A percentile compares a stretch with the other conserved stretches of the same genome.
Conservation (phyloP, 164 flowering plant genomes). For the Chimonanthus praecox region DNA sequence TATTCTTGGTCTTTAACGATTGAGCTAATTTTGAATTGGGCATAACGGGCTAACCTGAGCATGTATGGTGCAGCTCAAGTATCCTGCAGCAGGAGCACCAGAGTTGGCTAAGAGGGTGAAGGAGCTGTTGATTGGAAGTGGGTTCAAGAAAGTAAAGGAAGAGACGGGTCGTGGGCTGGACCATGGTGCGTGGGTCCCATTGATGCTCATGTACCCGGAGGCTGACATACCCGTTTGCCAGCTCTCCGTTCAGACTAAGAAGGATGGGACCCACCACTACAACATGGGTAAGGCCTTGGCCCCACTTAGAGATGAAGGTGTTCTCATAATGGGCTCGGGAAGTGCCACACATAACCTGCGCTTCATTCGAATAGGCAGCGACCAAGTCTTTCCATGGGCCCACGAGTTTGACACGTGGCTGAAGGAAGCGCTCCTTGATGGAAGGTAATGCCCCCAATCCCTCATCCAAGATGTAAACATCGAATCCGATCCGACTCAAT, state of each 20-base stretch:
- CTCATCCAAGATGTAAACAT: no score
- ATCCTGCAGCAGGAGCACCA: conserved; percentile 83
- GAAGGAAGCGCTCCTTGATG: conserved; percentile 54
- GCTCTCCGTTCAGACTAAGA: conserved; percentile 54
- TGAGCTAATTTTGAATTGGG: no score
- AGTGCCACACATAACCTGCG: conserved; percentile 71
- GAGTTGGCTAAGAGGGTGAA: conserved; percentile 55
- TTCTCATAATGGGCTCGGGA: conserved; percentile 81
- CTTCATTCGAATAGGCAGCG: conserved; percentile 6
- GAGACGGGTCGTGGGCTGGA: conserved; percentile 74
- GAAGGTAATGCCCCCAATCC: conserved; percentile 37
- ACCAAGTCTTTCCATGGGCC: conserved; percentile 52
- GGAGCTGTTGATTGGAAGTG: conserved; percentile 43
- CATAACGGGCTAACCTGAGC: no score
- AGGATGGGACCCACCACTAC: conserved; percentile 63
- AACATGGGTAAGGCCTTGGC: conserved; percentile 75
- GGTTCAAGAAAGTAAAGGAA: conserved; percentile 43
- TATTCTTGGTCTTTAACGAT: no score
- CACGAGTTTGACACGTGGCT: conserved; percentile 69
- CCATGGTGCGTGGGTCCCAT: conserved; percentile 89
- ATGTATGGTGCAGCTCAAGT: conserved; percentile 42
- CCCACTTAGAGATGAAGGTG: conserved; percentile 72
- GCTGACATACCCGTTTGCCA: conserved; percentile 79
- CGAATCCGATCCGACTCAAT: no score
- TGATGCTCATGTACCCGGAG: conserved; percentile 88